Evolutionary conservation across 1,139 yeast species (phyloP).

Genomic region (Geotrichum australiense): DNA sequence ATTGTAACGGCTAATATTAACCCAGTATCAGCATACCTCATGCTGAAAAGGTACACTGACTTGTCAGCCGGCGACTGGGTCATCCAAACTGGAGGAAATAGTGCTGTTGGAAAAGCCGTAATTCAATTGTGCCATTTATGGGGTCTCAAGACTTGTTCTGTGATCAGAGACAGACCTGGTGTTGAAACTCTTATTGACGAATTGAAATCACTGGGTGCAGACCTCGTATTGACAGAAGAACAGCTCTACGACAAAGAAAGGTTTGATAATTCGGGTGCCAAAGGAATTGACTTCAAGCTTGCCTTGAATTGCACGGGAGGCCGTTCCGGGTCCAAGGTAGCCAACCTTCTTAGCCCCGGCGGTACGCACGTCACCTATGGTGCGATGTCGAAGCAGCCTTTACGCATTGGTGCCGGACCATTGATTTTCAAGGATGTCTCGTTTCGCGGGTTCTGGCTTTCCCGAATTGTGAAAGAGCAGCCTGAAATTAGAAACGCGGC

Average conservation of each 20-base stretch:
- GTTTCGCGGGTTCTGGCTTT: slow-evolving; percentile 90
- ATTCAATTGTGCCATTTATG: slow-evolving; percentile 74
- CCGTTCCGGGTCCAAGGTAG: slow-evolving; percentile 67
- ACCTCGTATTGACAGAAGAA: slow-evolving; percentile 83
- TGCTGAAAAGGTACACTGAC: slow-evolving; percentile 66
- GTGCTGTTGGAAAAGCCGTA: slow-evolving; percentile 94
- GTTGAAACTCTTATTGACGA: slow-evolving; percentile 56
- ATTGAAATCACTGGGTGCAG: slow-evolving; percentile 65
- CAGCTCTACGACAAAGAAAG: slow-evolving; percentile 63
- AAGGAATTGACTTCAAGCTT: slow-evolving; percentile 46
- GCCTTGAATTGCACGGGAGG: slow-evolving; percentile 96
- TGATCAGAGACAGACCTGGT: slow-evolving; percentile 78
- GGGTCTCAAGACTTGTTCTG: slow-evolving; percentile 78
- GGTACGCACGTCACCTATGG: slow-evolving; percentile 85
- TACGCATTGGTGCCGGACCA: slow-evolving; percentile 76
- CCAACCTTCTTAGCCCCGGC: slow-evolving; percentile 70
- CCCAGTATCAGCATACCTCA: slow-evolving; percentile 86
- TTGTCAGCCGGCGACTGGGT: slow-evolving; percentile 80
- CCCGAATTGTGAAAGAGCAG: slow-evolving; percentile 62
- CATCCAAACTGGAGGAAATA: slow-evolving; percentile 93
- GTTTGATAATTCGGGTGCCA: slow-evolving; percentile 41
- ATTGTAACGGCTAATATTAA: slow-evolving; percentile 45
- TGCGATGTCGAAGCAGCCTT: slow-evolving; percentile 96
- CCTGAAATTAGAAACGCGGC: slow-evolving; percentile 42
- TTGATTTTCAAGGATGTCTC: slow-evolving; percentile 85